Percentiles rank a stretch among this genome's conserved stretches.
These are phyloP conservation scores for Fusarium sp. DNA, from an alignment of 2,329 filamentous ascomycete species.

Conservation along the genomic window DNA sequence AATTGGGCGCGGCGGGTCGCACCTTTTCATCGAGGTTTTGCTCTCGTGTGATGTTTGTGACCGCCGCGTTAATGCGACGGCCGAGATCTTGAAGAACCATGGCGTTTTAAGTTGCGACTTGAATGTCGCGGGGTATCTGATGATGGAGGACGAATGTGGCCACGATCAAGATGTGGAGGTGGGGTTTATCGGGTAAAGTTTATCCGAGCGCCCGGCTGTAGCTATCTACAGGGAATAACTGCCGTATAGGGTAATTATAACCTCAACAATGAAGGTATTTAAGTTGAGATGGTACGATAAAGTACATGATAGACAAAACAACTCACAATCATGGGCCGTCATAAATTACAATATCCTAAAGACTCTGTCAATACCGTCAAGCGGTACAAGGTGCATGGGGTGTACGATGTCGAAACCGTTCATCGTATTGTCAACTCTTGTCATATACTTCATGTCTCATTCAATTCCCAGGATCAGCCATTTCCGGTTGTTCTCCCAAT, in stretches of 20 bases:
- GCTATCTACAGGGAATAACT: neutral
- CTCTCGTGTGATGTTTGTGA: constrained; percentile 91
- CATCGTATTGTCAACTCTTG: constrained; percentile 80
- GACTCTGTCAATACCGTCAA: constrained; percentile 73
- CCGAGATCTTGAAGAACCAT: constrained; percentile 99
- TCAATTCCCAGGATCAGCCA: constrained; percentile 70
- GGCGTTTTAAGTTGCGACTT: constrained; percentile 42
- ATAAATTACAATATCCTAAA: constrained; percentile 71
- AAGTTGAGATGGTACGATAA: neutral
- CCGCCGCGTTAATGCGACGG: constrained; percentile 96
- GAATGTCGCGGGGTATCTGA: constrained; percentile 42
- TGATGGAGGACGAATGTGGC: constrained; percentile 37
- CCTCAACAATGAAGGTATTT: constrained; percentile 7
- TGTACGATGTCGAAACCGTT: constrained; percentile 78
- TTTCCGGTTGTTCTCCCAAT: constrained; percentile 85
- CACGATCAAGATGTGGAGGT: constrained; percentile 42
- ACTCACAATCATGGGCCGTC: constrained; percentile 48
- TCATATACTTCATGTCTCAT: constrained; percentile 83
- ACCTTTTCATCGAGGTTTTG: constrained; percentile 97
- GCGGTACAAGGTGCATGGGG: constrained; percentile 71
- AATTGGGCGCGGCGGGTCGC: constrained; percentile 38
- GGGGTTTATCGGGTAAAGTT: constrained; percentile 21
- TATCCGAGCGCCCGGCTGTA: constrained; percentile 14
- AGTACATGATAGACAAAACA: neutral
- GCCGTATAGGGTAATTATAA: constrained; percentile 19